phyloP scores from a whole-genome alignment of 2,329 filamentous ascomycete genomes.

The Talaromyces sp. region DNA sequence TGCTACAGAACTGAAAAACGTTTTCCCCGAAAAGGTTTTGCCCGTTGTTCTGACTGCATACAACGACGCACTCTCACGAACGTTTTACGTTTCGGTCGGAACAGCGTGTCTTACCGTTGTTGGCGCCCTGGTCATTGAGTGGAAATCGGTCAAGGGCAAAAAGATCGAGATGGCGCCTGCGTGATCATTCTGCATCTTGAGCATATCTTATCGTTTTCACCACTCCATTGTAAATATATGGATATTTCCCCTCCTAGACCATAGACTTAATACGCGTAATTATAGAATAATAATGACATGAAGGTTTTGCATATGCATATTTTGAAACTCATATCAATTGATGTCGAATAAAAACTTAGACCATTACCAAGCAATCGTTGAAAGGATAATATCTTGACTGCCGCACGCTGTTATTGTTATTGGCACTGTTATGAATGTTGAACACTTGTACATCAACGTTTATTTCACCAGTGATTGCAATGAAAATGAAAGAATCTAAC shows the following conservation, averaged over 20 bases:
- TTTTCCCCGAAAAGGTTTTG: constrained; percentile 3
- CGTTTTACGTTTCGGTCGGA: not conserved
- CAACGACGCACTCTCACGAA: constrained; percentile 4
- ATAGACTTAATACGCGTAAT: not conserved
- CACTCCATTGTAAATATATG: not conserved
- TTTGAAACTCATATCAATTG: not conserved
- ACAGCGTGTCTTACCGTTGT: not conserved
- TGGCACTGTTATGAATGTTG: no score
- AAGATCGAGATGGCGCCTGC: constrained; percentile 20
- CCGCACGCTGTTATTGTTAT: no score
- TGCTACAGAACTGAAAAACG: constrained; percentile 24
- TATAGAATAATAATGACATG: not conserved
- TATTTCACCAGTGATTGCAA: not conserved
- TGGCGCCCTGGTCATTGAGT: not conserved
- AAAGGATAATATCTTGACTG: not conserved
- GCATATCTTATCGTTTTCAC: not conserved
- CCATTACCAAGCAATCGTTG: not conserved
- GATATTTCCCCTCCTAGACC: not conserved
- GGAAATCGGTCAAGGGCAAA: constrained; percentile 37
- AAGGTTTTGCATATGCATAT: not conserved
- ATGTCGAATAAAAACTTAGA: not conserved
- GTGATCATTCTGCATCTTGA: not conserved
- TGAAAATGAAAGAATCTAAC: not conserved
- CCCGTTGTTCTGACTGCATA: constrained; percentile 7
- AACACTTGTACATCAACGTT: no score